Evolutionary conservation across 2,329 filamentous ascomycete species (phyloP).

Genomic region (Podosphaera xanthii): DNA sequence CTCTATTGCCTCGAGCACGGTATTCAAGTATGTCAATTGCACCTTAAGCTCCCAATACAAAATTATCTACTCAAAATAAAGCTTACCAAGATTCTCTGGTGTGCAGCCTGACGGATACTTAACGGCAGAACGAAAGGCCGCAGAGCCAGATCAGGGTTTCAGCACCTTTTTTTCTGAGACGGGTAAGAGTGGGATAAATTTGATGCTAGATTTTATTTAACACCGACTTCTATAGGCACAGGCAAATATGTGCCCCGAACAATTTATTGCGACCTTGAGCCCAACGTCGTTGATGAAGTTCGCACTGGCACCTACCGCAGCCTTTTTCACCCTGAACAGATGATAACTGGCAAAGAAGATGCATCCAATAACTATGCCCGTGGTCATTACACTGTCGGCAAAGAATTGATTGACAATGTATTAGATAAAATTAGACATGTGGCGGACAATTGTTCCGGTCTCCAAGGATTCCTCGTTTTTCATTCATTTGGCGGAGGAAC

Average conservation of each 20-base stretch:
- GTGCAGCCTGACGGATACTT: slow-evolving; percentile 87
- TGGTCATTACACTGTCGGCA: slow-evolving; percentile 98
- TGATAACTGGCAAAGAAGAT: slow-evolving; percentile 99
- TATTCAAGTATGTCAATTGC: slow-evolving; percentile 55
- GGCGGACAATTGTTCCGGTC: slow-evolving; percentile 91
- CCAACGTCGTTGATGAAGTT: slow-evolving; percentile 98
- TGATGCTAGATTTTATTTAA: slow-evolving; percentile 17
- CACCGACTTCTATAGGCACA: slow-evolving; percentile 42
- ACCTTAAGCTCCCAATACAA: neutral
- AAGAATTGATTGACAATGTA: slow-evolving; percentile 96
- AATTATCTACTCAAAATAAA: neutral
- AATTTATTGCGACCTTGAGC: slow-evolving; percentile 99
- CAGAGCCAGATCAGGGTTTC: slow-evolving; percentile 88
- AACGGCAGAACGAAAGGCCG: slow-evolving; percentile 89
- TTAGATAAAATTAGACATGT: slow-evolving; percentile 94
- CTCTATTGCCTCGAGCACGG: slow-evolving; percentile 99
- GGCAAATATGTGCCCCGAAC: slow-evolving; percentile 98
- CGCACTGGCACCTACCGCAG: slow-evolving; percentile 89
- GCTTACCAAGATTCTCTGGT: neutral
- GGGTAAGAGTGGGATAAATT: slow-evolving; percentile 33
- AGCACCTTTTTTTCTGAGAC: slow-evolving; percentile 99
- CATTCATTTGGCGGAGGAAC: slow-evolving; percentile 99
- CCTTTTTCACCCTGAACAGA: slow-evolving; percentile 96
- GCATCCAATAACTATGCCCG: slow-evolving; percentile 99
- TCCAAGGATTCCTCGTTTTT: slow-evolving; percentile 98